Evolutionary conservation across 352 stramenopile species (phyloP).

Genomic region (Aphanomyces invadans): DNA sequence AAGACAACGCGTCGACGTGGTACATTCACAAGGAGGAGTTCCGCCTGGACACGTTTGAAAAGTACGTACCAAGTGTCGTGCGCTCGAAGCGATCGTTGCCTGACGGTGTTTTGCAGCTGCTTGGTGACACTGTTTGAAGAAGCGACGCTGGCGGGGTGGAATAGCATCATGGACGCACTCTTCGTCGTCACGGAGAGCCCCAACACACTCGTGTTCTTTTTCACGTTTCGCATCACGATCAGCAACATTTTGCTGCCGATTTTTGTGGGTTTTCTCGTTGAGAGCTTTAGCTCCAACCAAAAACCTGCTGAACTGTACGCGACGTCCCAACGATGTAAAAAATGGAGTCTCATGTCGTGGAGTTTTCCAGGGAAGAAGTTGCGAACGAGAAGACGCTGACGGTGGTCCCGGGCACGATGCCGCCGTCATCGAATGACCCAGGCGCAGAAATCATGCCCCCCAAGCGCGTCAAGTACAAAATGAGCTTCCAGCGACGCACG

Average conservation of each 20-base stretch:
- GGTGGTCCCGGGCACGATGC: conserved; percentile 6
- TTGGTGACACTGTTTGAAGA: conserved; percentile 74
- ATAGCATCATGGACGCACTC: conserved; percentile 72
- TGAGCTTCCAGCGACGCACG: conserved; percentile 58
- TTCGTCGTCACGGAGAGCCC: conserved; percentile 52
- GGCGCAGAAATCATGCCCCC: too few species aligned
- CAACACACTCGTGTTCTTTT: conserved; percentile 74
- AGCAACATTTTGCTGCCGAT: conserved; percentile 76
- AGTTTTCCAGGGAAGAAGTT: conserved; percentile 48
- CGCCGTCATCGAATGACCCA: too few species aligned
- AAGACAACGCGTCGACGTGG: conserved; percentile 47
- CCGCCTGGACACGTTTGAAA: conserved; percentile 67
- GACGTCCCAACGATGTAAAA: background rate
- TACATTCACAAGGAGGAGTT: conserved; percentile 65
- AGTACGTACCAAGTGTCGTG: too few species aligned
- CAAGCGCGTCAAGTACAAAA: conserved; percentile 44
- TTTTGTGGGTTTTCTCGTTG: conserved; percentile 80
- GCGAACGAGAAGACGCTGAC: conserved; percentile 33
- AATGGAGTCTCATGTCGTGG: too few species aligned
- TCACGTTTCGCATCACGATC: conserved; percentile 75
- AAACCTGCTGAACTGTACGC: conserved; percentile 60
- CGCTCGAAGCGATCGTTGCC: too few species aligned
- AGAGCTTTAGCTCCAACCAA: conserved; percentile 76
- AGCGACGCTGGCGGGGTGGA: conserved; percentile 64
- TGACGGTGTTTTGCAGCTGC: too few species aligned